A percentile compares a stretch with the other conserved stretches of the same genome.
phyloP scores from a whole-genome alignment of 192 early-diverging fungal genomes.

The Umbelopsis sp. region DNA sequence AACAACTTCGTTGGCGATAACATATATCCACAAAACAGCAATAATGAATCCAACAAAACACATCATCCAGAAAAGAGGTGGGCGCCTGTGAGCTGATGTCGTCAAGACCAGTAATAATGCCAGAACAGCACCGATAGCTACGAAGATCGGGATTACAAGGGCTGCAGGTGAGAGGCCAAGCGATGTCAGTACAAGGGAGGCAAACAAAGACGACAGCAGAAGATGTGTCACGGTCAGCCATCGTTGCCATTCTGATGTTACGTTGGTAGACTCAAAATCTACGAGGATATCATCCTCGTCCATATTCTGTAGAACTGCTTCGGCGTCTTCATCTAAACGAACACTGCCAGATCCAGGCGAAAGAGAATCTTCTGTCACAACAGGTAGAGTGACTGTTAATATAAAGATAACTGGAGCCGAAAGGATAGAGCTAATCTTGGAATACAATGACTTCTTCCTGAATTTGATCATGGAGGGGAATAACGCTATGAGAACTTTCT shows the following conservation, averaged over 20 bases:
- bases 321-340: constrained; percentile 33
- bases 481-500: constrained; percentile 34
- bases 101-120: constrained; percentile 31
- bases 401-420: constrained; percentile 56
- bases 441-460: constrained; percentile 45
- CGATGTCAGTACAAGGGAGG: constrained; percentile 40
- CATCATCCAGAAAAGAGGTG: constrained; percentile 47
- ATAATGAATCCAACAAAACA: constrained; percentile 75
- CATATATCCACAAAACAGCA: constrained; percentile 83
- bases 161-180: constrained; percentile 27
- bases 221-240: constrained; percentile 62
- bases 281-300: constrained; percentile 14
- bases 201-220: constrained; percentile 56
- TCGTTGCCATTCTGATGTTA: constrained; percentile 44
- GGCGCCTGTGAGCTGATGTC: constrained; percentile 42
- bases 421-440: constrained; percentile 50
- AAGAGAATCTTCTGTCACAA: constrained; percentile 53
- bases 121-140: constrained; percentile 32
- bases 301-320: constrained; percentile 17
- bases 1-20: constrained; percentile 90
- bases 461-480: constrained; percentile 63
- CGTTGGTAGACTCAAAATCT: constrained; percentile 16
- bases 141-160: constrained; percentile 30
- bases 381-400: constrained; percentile 62
- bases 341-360: constrained; percentile 9